A percentile compares a stretch with the other conserved stretches of the same genome.
These are phyloP conservation scores for Inga leiocalycina DNA, from an alignment of 306 rosid genomes.

Conservation along the genomic window DNA sequence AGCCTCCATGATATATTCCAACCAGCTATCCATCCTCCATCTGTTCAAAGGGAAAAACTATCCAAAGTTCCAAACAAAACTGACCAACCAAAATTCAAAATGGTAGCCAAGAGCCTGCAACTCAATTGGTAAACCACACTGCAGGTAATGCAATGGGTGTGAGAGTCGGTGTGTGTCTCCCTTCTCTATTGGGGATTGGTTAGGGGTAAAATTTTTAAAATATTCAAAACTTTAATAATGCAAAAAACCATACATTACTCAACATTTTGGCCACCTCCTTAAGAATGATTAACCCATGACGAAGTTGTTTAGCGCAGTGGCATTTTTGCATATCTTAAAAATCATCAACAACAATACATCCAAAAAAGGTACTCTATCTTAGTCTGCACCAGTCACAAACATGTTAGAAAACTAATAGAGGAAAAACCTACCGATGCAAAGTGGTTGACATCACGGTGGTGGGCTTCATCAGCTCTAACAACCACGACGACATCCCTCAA, in stretches of 20 bases:
- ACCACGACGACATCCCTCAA: conserved; percentile 70
- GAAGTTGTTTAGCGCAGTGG: neutral
- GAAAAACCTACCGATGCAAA: conserved; percentile 62
- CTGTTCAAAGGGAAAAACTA: neutral
- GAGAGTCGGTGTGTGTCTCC: no score
- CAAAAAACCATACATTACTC: neutral
- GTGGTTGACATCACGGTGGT: conserved; percentile 80
- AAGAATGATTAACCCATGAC: neutral
- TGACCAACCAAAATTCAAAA: neutral
- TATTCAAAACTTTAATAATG: no score
- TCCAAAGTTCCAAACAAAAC: neutral
- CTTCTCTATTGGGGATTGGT: no score
- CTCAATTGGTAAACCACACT: no score
- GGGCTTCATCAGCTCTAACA: conserved; percentile 81
- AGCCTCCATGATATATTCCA: neutral
- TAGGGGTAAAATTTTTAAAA: neutral
- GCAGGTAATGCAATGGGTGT: no score
- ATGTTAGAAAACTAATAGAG: neutral
- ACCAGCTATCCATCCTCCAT: neutral
- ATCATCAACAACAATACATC: neutral
- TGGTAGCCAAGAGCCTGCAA: no score
- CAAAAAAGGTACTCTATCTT: neutral
- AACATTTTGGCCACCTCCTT: neutral
- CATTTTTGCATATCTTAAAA: neutral
- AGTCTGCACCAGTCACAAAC: neutral